Evolutionary conservation across 345 rosid species (phyloP).

Genomic region (Gossypium arboreum): DNA sequence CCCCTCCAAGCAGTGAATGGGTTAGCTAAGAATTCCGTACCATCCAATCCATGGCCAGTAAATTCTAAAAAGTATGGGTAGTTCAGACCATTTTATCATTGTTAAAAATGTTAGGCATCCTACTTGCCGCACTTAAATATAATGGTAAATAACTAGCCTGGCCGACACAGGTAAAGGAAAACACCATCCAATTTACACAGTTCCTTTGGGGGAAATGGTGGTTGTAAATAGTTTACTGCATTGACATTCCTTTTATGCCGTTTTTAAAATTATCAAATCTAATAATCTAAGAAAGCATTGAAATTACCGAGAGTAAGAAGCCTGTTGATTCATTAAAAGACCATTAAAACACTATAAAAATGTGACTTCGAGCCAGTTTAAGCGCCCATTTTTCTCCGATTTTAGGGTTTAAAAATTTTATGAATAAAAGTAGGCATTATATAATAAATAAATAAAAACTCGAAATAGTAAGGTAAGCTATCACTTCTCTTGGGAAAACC

Average conservation of each 20-base stretch:
- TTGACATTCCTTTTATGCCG: background rate
- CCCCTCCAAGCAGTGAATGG: background rate
- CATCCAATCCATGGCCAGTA: background rate
- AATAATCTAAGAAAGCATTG: too few species aligned
- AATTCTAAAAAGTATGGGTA: background rate
- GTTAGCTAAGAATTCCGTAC: background rate
- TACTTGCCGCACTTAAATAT: background rate
- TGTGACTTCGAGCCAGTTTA: too few species aligned
- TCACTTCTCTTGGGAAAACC: background rate
- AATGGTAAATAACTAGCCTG: background rate
- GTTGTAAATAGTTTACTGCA: background rate
- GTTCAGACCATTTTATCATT: background rate
- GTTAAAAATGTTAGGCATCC: constrained; percentile 7
- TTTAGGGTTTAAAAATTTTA: too few species aligned
- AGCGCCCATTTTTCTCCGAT: too few species aligned
- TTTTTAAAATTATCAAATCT: too few species aligned
- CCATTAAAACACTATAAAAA: too few species aligned
- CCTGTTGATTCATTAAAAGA: background rate
- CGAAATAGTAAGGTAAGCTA: background rate
- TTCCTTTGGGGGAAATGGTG: background rate
- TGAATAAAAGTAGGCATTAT: too few species aligned
- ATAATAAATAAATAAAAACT: too few species aligned
- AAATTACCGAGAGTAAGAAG: too few species aligned
- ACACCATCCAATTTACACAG: background rate
- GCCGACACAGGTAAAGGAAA: background rate